Percentiles rank a stretch among this genome's conserved stretches.
Conservation (phyloP, 768 basidiomycete genomes). For the Leccinum ochraceum region DNA sequence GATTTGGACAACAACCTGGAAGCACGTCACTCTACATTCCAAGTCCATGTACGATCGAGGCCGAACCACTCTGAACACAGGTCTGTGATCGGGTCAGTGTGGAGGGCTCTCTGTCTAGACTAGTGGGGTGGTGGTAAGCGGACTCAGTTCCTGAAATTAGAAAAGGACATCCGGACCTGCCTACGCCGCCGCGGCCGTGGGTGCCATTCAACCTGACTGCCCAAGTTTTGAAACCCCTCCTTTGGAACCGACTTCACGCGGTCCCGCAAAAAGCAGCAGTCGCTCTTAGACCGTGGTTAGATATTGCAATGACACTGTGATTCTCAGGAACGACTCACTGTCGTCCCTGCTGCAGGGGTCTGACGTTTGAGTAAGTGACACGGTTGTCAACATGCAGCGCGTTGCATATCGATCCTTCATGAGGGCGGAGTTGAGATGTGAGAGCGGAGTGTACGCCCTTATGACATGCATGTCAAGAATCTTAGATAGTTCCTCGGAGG, state of each 20-base stretch:
- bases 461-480: too few relatives aligned
- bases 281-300: constrained; percentile 1
- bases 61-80: not conserved
- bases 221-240: constrained; percentile 7
- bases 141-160: constrained; percentile 10
- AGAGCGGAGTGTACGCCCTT: not conserved
- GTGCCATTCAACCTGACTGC: not conserved
- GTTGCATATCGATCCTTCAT: not conserved
- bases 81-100: not conserved
- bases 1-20: constrained; percentile 10
- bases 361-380: not conserved
- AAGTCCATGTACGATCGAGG: not conserved
- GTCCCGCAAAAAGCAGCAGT: constrained; percentile 12
- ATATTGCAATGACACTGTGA: constrained; percentile 4
- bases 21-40: not conserved
- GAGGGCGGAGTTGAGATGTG: not conserved
- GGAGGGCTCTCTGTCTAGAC: not conserved
- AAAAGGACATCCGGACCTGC: not conserved
- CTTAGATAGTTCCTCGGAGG: not conserved
- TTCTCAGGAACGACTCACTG: constrained; percentile 22
- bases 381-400: not conserved
- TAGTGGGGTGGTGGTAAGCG: not conserved
- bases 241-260: constrained; percentile 17
- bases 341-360: not conserved
- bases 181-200: not conserved